Base-by-base conservation (phyloP, 192 early-diverging fungal genomes). In the Coemansia sp. region DNA sequence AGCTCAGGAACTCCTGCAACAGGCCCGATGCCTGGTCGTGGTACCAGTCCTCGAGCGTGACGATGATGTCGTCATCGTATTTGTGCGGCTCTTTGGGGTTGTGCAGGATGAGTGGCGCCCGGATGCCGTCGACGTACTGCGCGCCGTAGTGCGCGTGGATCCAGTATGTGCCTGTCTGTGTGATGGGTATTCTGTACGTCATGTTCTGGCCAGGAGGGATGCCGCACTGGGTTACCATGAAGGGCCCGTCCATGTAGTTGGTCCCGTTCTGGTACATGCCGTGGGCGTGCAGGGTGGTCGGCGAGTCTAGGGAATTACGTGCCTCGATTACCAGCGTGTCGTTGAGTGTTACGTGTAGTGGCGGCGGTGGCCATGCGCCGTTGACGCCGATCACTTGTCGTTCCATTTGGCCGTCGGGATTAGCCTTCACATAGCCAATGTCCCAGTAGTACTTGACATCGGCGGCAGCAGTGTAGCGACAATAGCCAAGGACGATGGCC, bases 101-200 rank as follows among this genome's bases (percentile, higher is more conserved):
- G 61, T 92, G 79, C 33, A 95, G 74, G 42, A 93, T 87, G 13
- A 95, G 60, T 6, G 94, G 87, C 3, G 86, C 84, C 36, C 90
- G 85, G 54, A 94, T 78, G 41, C 93, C 94, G 63, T 95, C 93
- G 42, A 92, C 88, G 75, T 95, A 95, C 75, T 93, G 91, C 10
- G 83, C 85, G 37, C 70, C 72, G 66, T 67, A 85, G 69, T 94
- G 93, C 46, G 87, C 77, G 67, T 94, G 93, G 62, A 90, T 87
- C 94, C 94, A 96, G 79, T 89, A 94, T 13, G 92, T 94, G 44
- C 94, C 94, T 19, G 85, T 85, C 64, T 95, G 92, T 56, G 70
- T 66, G 46, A 89, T 75, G 7, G 79, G 76, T 62, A 90, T 89
- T 6, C 78, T 82, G 70, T 95, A 95, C 0, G 91, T 92, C 73